These are phyloP conservation scores for Alisma plantagoaquatica DNA, from an alignment of 106 monocot genomes.

Conservation along the genomic window DNA sequence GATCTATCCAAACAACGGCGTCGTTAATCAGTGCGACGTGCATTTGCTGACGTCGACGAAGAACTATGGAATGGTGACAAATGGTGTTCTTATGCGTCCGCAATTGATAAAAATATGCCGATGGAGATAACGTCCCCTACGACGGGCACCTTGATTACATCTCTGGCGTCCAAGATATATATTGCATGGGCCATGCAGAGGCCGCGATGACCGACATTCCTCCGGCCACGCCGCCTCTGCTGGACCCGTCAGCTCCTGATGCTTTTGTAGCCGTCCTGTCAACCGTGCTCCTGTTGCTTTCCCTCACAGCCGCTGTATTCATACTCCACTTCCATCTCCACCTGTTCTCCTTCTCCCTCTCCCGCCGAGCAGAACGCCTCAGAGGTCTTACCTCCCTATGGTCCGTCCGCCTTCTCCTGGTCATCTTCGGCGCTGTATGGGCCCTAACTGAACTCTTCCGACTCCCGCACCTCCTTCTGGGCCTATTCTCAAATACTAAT, in stretches of 20 bases:
- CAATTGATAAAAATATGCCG: too few relatives aligned
- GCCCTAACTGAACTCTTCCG: slow-evolving; percentile 27
- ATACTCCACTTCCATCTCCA: slow-evolving; percentile 14
- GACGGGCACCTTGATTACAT: too few relatives aligned
- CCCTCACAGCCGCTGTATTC: slow-evolving; percentile 11
- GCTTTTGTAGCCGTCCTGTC: slow-evolving; percentile 4
- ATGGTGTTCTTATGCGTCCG: too few relatives aligned
- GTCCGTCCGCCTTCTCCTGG: slow-evolving; percentile 33
- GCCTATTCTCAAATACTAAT: not conserved
- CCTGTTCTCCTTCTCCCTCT: not conserved
- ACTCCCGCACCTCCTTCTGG: slow-evolving; percentile 13
- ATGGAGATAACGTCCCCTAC: too few relatives aligned
- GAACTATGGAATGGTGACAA: too few relatives aligned
- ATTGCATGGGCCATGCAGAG: too few relatives aligned
- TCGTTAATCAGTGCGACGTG: too few relatives aligned
- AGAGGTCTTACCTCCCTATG: slow-evolving; percentile 25
- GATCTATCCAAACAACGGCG: too few relatives aligned
- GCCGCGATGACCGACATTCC: too few relatives aligned
- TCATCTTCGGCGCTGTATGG: slow-evolving; percentile 23
- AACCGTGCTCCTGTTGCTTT: slow-evolving; percentile 8
- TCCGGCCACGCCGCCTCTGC: not conserved
- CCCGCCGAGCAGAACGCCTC: slow-evolving; percentile 17
- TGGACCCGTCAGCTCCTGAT: slow-evolving; percentile 9
- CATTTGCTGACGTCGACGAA: too few relatives aligned
- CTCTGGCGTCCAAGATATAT: too few relatives aligned